Percentiles rank a stretch among this genome's conserved stretches.
Conservation (phyloP, 164 flowering plant species). For the Litsea cubeba region DNA sequence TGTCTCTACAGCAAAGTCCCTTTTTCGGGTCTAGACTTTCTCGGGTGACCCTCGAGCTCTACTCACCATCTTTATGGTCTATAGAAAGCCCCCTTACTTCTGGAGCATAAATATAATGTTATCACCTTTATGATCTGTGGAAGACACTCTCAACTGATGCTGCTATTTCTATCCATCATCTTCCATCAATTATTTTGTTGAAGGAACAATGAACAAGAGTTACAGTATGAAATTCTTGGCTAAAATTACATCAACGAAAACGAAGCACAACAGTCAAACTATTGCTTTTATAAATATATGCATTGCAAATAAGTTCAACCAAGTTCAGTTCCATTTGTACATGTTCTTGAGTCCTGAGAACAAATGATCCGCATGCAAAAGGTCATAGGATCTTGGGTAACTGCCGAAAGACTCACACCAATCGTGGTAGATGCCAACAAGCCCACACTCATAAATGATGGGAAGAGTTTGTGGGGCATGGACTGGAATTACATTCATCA, state of each 20-base stretch:
- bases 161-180: neutral
- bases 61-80: too few relatives aligned
- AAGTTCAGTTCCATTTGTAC: slow-evolving; percentile 22
- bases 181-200: neutral
- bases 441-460: slow-evolving; percentile 82
- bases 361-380: slow-evolving; percentile 91
- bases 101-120: too few relatives aligned
- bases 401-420: slow-evolving; percentile 96
- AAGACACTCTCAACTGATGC: neutral
- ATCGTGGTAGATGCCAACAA: slow-evolving; percentile 83
- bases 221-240: neutral
- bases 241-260: neutral
- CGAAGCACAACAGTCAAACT: neutral
- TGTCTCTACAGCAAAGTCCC: too few relatives aligned
- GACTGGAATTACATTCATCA: slow-evolving; percentile 87
- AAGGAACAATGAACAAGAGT: neutral
- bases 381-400: slow-evolving; percentile 91
- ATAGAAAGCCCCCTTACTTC: too few relatives aligned
- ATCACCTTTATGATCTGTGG: neutral
- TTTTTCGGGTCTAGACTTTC: too few relatives aligned
- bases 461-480: slow-evolving; percentile 93
- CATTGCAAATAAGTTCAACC: neutral
- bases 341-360: slow-evolving; percentile 87
- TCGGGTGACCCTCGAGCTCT: too few relatives aligned
- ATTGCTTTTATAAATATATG: neutral